A percentile compares a stretch with the other conserved stretches of the same genome.
phyloP scores from a whole-genome alignment of 108 stramenopile genomes.

The Skeletonema potamos region DNA sequence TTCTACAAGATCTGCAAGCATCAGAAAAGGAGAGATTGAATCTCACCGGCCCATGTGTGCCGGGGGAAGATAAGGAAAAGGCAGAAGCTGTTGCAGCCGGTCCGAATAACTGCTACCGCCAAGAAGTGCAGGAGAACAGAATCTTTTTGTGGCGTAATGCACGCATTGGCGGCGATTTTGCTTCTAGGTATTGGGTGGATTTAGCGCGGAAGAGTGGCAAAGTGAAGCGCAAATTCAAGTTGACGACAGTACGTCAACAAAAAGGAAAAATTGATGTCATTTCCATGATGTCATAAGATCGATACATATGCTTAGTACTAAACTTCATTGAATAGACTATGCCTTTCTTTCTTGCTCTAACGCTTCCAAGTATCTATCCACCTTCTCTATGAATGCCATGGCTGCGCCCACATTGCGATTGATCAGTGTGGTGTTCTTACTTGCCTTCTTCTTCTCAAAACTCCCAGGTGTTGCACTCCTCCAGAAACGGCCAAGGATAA shows the following conservation, averaged over 20 bases:
- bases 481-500: constrained; percentile 52
- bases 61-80: constrained; percentile 42
- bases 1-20: constrained; percentile 45
- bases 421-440: constrained; percentile 65
- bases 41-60: constrained; percentile 52
- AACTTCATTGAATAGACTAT: background rate
- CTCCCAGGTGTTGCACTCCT: constrained; percentile 32
- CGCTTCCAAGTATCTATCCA: constrained; percentile 53
- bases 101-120: constrained; percentile 42
- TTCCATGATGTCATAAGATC: constrained; percentile 4
- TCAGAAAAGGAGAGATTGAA: constrained; percentile 37
- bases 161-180: constrained; percentile 55
- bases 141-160: constrained; percentile 79
- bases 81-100: constrained; percentile 53
- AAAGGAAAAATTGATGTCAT: constrained; percentile 14
- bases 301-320: background rate
- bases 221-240: background rate
- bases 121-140: constrained; percentile 14
- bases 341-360: constrained; percentile 51
- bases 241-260: background rate
- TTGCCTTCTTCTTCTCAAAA: constrained; percentile 58
- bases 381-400: constrained; percentile 59
- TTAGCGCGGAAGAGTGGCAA: background rate
- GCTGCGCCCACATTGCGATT: constrained; percentile 71
- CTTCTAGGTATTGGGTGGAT: constrained; percentile 24